Conservation (phyloP, 495 filamentous ascomycete species). For the Xylaria longipes region DNA sequence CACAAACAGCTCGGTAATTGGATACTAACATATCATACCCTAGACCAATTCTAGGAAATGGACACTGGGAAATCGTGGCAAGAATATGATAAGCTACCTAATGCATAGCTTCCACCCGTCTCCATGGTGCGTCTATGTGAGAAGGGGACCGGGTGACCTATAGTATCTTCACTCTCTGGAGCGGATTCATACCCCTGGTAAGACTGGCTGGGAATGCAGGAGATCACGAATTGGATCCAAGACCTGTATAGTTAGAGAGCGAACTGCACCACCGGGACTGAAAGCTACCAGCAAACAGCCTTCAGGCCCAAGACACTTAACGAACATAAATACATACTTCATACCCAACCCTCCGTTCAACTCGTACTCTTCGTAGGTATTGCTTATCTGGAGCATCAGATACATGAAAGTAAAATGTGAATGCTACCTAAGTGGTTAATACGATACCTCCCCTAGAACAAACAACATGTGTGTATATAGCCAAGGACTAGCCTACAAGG, state of each 20-base stretch:
- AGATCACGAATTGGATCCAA: slow-evolving; percentile 1
- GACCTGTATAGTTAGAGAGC: slow-evolving; percentile 4
- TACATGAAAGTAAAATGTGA: neutral
- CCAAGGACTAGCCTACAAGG: no score
- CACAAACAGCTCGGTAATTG: neutral
- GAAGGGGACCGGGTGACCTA: neutral
- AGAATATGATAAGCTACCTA: neutral
- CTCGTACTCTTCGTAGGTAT: neutral
- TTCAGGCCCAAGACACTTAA: neutral
- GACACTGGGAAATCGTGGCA: neutral
- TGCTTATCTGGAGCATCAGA: neutral
- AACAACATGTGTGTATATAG: no score
- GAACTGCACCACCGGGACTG: neutral
- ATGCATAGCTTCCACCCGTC: neutral
- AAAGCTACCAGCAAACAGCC: neutral
- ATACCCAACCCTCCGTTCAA: neutral
- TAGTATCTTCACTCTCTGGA: neutral
- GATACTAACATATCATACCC: slow-evolving; percentile 3
- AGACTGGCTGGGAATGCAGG: neutral
- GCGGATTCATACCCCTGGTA: neutral
- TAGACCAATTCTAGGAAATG: slow-evolving; percentile 19
- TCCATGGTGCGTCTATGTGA: neutral
- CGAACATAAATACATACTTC: neutral
- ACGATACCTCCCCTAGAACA: no score
- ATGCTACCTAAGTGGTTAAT: no score